phyloP scores from a whole-genome alignment of 169 alveolate species.

The Plasmodium reichenowi region DNA sequence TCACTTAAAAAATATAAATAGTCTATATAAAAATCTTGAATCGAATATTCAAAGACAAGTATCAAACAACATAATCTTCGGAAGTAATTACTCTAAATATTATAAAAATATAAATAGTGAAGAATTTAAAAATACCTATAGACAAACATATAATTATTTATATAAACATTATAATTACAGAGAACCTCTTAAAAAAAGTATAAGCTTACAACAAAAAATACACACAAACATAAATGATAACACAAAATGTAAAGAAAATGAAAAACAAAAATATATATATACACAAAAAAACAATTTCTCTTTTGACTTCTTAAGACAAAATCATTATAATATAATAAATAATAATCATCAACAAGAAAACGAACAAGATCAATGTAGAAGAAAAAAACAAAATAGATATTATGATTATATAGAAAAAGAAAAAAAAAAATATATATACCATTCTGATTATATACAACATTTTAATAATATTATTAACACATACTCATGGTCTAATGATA shows the following conservation, averaged over 20 bases:
- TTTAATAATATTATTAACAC: constrained; percentile 61
- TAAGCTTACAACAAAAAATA: not conserved
- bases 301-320: constrained; percentile 1
- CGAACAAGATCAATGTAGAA: constrained; percentile 22
- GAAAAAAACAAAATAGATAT: constrained; percentile 26
- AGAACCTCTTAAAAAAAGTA: not conserved
- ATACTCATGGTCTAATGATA: constrained; percentile 74
- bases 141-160: constrained; percentile 15
- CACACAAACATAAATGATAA: not conserved
- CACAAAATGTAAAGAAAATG: not conserved
- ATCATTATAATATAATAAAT: constrained; percentile 27
- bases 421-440: constrained; percentile 12
- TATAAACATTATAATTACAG: constrained; percentile 14
- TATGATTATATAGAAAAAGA: not conserved
- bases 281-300: not conserved
- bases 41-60: not conserved
- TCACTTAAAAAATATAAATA: not conserved
- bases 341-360: constrained; percentile 7
- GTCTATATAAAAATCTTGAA: not conserved
- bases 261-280: not conserved
- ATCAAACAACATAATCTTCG: not conserved
- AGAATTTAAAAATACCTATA: constrained; percentile 11
- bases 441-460: constrained; percentile 47
- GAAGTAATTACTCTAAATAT: constrained; percentile 3
- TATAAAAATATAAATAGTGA: not conserved